A percentile compares a stretch with the other conserved stretches of the same genome.
These are phyloP conservation scores for Aschersonia sp. DNA, from an alignment of 2,329 filamentous ascomycete genomes.

Conservation along the genomic window DNA sequence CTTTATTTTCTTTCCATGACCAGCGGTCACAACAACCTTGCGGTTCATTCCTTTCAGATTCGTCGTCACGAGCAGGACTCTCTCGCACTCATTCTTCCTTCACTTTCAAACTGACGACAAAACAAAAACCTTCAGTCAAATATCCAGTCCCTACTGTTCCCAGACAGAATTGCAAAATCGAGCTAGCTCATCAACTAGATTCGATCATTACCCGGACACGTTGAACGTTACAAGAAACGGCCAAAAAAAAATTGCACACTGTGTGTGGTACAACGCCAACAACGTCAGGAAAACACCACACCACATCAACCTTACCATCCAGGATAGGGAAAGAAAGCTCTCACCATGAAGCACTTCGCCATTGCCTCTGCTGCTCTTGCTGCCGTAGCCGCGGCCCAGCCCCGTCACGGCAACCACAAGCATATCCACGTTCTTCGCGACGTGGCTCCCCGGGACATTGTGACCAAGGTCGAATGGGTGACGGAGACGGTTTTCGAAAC, in stretches of 20 bases:
- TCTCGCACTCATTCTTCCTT: background rate
- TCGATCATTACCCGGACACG: too few relatives aligned
- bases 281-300: too few relatives aligned
- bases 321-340: too few relatives aligned
- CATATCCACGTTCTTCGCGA: conserved; percentile 15
- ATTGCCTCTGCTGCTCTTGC: conserved; percentile 17
- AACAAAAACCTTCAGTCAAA: background rate
- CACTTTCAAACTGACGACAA: conserved; percentile 1
- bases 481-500: too few relatives aligned
- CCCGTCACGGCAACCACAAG: conserved; percentile 23
- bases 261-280: too few relatives aligned
- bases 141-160: background rate
- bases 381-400: conserved; percentile 34
- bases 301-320: too few relatives aligned
- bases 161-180: background rate
- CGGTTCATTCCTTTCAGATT: background rate
- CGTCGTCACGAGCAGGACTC: conserved; percentile 5
- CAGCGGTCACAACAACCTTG: conserved; percentile 3
- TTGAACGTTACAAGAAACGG: too few relatives aligned
- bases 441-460: conserved; percentile 18
- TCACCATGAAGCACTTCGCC: conserved; percentile 25
- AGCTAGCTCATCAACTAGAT: too few relatives aligned
- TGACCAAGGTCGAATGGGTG: conserved; percentile 22
- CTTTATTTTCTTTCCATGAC: conserved; percentile 4
- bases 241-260: too few relatives aligned